Evolutionary conservation across 306 rosid genomes (phyloP).

Genomic region (Glycine tomentella): DNA sequence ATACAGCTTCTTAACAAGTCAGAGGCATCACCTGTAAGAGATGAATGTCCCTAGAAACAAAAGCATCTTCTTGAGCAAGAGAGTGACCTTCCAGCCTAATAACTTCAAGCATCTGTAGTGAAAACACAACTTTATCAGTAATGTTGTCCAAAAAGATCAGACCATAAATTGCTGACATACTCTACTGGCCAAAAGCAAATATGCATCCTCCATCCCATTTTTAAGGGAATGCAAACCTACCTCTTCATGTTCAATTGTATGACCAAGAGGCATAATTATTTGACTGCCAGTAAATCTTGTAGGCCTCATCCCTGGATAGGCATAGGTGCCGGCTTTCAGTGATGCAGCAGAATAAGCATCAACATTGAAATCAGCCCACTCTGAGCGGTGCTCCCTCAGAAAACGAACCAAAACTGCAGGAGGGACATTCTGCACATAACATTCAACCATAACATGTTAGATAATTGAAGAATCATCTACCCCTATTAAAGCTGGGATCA

Average conservation of each 20-base stretch:
- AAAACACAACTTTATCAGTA: conserved; percentile 22
- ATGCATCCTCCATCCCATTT: conserved; percentile 16
- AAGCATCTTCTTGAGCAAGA: conserved; percentile 85
- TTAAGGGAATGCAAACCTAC: conserved; percentile 47
- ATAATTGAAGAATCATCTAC: background rate
- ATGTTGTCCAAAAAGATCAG: background rate
- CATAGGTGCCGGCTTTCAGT: conserved; percentile 73
- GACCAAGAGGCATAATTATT: conserved; percentile 98
- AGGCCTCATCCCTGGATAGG: conserved; percentile 92
- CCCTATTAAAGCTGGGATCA: conserved; percentile 6
- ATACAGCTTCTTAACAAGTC: background rate
- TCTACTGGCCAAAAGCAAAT: conserved; percentile 25
- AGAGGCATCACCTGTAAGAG: conserved; percentile 82
- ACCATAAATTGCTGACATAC: background rate
- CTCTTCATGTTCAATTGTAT: conserved; percentile 95
- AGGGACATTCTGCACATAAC: conserved; percentile 77
- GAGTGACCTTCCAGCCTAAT: conserved; percentile 96
- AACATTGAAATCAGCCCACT: conserved; percentile 99
- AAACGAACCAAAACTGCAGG: conserved; percentile 94
- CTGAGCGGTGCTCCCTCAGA: conserved; percentile 96
- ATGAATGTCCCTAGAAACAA: conserved; percentile 90
- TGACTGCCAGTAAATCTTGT: conserved; percentile 96
- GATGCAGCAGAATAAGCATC: conserved; percentile 91
- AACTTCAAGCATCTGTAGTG: conserved; percentile 85
- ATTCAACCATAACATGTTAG: conserved; percentile 20